phyloP scores from a whole-genome alignment of 2,329 filamentous ascomycete genomes.

The Colletotrichum karsti region DNA sequence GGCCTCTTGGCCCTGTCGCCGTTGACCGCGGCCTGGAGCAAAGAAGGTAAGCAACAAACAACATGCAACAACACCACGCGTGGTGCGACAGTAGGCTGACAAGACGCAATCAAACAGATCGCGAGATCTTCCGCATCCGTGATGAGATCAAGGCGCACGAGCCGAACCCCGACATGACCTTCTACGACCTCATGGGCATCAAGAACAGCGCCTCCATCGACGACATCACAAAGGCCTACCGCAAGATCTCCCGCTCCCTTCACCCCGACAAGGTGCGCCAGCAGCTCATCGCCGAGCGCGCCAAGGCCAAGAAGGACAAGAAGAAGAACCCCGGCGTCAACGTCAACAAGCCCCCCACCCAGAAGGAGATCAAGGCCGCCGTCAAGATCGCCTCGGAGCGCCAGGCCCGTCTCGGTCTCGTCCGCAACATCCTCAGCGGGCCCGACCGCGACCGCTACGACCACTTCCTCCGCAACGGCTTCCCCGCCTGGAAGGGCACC shows the following conservation, averaged over 20 bases:
- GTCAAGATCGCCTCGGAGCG: slow-evolving; percentile 84
- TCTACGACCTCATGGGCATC: slow-evolving; percentile 93
- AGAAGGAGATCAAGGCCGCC: slow-evolving; percentile 79
- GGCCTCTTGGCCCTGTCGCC: slow-evolving; percentile 75
- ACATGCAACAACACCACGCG: not conserved
- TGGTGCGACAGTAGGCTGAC: slow-evolving; percentile 1
- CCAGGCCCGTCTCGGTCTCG: slow-evolving; percentile 84
- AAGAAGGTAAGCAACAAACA: slow-evolving; percentile 71
- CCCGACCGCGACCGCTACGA: slow-evolving; percentile 88
- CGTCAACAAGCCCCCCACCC: slow-evolving; percentile 75
- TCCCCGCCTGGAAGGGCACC: slow-evolving; percentile 95
- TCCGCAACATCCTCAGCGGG: slow-evolving; percentile 86
- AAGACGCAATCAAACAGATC: slow-evolving; percentile 66
- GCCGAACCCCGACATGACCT: slow-evolving; percentile 77
- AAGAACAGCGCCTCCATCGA: slow-evolving; percentile 78
- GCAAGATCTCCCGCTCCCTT: slow-evolving; percentile 82
- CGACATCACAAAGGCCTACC: slow-evolving; percentile 93
- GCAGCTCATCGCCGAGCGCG: slow-evolving; percentile 76
- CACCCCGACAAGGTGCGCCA: slow-evolving; percentile 98
- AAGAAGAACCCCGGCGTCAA: slow-evolving; percentile 67
- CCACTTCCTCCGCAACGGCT: slow-evolving; percentile 91
- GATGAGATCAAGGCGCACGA: slow-evolving; percentile 84
- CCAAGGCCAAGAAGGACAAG: slow-evolving; percentile 61
- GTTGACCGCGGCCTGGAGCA: slow-evolving; percentile 80
- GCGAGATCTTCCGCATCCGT: slow-evolving; percentile 95